Evolutionary conservation across 495 filamentous ascomycete species (phyloP), one percentile per base, ranked within the genome.

Genomic region (Aspergillus campestris): DNA sequence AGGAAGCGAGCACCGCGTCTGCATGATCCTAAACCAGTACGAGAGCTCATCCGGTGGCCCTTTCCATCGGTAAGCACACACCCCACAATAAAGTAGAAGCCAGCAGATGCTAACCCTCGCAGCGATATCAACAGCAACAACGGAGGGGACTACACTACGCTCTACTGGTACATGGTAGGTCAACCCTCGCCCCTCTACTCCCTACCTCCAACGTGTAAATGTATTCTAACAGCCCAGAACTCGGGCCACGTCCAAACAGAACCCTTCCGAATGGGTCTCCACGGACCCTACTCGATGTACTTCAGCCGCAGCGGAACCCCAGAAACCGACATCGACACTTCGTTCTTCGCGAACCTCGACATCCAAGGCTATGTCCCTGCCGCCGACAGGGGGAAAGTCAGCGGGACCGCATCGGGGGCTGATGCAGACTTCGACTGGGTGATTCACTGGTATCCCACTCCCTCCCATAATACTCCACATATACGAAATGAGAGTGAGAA

Each of bases 111-210:
- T 60, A 31, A 60, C 32, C 7, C 24, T 8, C 73, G 71, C 61
- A 71, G 81, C 2, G 81, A 84, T 47, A 84, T 84, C 63, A 71
- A 84, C 52, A 58, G 69, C 40, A 84, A 84, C 65, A 79, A 82
- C 44, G 79, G 70, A 9, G 75, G 72, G 18, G 61, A 53, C 6
- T 74, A 71, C 38, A 81, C 74, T 8, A 74, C 76, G 34, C 69
- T 83, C 0, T 83, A 82, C 64, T 82, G 77, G 68, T 84, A 83
- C 59, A 84, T 83, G 81, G 60, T 64, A 61, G 13, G 55, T 50
- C 3, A 34, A 2, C n/a, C 9, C 4, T n/a, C n/a, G n/a, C n/a
- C n/a, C n/a, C n/a, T n/a, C n/a, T n/a, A n/a, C n/a, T n/a, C n/a
- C n/a, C n/a, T n/a, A n/a, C 13, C 3, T 1, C 3, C 28, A n/a